These are phyloP conservation scores for Saccharum officinarum DNA, from an alignment of 176 grass and related monocot species.

Conservation along the genomic window DNA sequence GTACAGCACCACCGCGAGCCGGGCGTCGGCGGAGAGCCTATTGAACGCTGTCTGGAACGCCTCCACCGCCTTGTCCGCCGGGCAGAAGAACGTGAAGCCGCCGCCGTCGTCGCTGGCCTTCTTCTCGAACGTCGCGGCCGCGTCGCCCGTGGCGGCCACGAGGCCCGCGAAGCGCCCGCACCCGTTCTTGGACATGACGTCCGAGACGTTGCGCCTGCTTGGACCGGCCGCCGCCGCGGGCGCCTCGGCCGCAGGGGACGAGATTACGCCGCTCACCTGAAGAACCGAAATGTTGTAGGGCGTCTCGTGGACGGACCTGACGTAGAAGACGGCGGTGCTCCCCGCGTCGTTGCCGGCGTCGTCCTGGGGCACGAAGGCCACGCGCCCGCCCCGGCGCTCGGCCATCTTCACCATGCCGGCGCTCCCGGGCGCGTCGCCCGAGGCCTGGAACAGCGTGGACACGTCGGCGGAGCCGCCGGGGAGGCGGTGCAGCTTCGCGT, in stretches of 20 bases:
- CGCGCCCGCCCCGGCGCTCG: slow-evolving; percentile 51
- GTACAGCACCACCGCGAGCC: slow-evolving; percentile 53
- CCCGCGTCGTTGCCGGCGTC: slow-evolving; percentile 8
- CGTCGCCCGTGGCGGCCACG: slow-evolving; percentile 34
- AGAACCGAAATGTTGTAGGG: slow-evolving; percentile 65
- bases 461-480: slow-evolving; percentile 34
- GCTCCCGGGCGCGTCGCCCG: slow-evolving; percentile 62
- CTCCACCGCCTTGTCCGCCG: slow-evolving; percentile 46
- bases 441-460: slow-evolving; percentile 66
- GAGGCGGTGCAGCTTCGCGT: slow-evolving; percentile 63
- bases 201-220: slow-evolving; percentile 36
- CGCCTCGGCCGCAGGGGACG: slow-evolving; percentile 58
- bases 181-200: slow-evolving; percentile 60
- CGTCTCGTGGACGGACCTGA: slow-evolving; percentile 52
- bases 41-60: slow-evolving; percentile 51
- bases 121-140: slow-evolving; percentile 28
- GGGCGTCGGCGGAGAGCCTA: slow-evolving; percentile 28
- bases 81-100: slow-evolving; percentile 67
- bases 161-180: slow-evolving; percentile 53
- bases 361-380: slow-evolving; percentile 52
- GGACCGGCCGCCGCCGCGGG: slow-evolving; percentile 39
- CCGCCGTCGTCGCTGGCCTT: slow-evolving; percentile 19
- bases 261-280: slow-evolving; percentile 47
- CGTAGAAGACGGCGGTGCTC: slow-evolving; percentile 33
- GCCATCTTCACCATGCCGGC: slow-evolving; percentile 57